Evolutionary conservation across 208 protist species (phyloP), one percentile per base, ranked within the genome.

Genomic region (Wallacemonas collosoma): DNA sequence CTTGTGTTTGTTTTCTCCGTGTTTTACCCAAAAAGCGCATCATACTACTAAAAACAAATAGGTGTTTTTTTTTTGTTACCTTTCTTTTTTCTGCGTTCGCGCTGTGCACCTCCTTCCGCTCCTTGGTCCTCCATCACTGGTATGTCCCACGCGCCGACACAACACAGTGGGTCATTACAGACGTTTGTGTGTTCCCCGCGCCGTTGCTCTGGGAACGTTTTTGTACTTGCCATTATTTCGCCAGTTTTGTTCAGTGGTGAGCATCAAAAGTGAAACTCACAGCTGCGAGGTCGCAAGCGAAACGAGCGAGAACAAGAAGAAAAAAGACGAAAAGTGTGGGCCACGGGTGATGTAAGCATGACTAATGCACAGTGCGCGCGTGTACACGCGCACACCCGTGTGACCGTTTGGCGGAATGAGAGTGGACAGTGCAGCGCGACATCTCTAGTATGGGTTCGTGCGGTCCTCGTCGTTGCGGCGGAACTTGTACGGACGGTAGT

Each of bases 391-490:
- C 17, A n/a, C 14, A n/a, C 14, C 9, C 45, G 12, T 50, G 45
- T 50, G 45, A 50, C 8, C 12, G 45, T 6, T 6, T 14, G 0
- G 53, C 53, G 53, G 1, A 62, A 66, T 5, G 48, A 41, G 14
- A 17, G 41, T 56, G 12, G 17, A 69, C 56, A 73, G 45, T 6
- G 45, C 6, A 12, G 45, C 8, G 45, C 45, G 45, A 26, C 0
- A 26, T 50, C 45, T 54, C 76, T 89, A 96, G 83, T 96, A 96
- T n/a, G 89, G 91, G 77, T 97, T 94, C 15, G 83, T 86, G 78
- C 86, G 87, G 85, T 95, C 89, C 80, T 95, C 89, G 69, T 95
- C 91, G 71, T 97, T 97, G 71, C 91, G 87, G 72, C 93, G 88
- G 76, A 76, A 95, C 64, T 84, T 88, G 80, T 95, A 97, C 40